Conservation (phyloP, 2,329 filamentous ascomycete genomes). For the Xylariaceae sp. region DNA sequence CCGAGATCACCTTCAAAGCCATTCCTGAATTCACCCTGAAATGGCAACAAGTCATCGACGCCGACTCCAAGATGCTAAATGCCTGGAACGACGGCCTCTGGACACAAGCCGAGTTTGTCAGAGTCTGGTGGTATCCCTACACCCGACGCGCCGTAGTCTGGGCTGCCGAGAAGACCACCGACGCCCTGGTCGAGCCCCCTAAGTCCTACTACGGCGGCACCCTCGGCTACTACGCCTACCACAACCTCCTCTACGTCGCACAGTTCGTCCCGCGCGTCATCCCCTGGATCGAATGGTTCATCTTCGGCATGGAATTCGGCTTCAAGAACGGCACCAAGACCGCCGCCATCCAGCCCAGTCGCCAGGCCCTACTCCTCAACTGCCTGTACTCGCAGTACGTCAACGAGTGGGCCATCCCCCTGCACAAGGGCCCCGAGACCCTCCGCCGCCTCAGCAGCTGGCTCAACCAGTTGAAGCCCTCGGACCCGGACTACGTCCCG, state of each 20-base stretch:
- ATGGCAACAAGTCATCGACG: constrained; percentile 76
- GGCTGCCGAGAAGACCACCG: constrained; percentile 73
- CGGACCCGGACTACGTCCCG: constrained; percentile 58
- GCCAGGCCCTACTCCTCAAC: constrained; percentile 84
- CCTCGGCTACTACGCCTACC: constrained; percentile 84
- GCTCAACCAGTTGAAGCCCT: constrained; percentile 61
- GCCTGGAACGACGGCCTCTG: constrained; percentile 72
- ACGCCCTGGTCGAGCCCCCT: constrained; percentile 53
- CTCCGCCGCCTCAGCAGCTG: constrained; percentile 77
- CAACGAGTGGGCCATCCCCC: constrained; percentile 93
- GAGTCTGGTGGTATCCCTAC: constrained; percentile 98
- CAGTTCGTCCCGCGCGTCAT: constrained; percentile 74
- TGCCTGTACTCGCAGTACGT: constrained; percentile 98
- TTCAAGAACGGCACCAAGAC: constrained; percentile 66
- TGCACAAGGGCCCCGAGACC: constrained; percentile 81
- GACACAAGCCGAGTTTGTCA: constrained; percentile 80
- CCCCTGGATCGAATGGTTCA: constrained; percentile 90
- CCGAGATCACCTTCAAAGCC: constrained; percentile 79
- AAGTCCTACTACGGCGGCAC: constrained; percentile 74
- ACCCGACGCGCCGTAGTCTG: constrained; percentile 82
- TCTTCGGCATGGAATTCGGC: constrained; percentile 96
- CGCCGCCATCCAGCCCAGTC: constrained; percentile 73
- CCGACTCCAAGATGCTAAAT: constrained; percentile 62
- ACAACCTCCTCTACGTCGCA: constrained; percentile 77
- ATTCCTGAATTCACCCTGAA: constrained; percentile 75